These are phyloP conservation scores for Apium graveolens DNA, from an alignment of 129 eudicot species.

Conservation along the genomic window DNA sequence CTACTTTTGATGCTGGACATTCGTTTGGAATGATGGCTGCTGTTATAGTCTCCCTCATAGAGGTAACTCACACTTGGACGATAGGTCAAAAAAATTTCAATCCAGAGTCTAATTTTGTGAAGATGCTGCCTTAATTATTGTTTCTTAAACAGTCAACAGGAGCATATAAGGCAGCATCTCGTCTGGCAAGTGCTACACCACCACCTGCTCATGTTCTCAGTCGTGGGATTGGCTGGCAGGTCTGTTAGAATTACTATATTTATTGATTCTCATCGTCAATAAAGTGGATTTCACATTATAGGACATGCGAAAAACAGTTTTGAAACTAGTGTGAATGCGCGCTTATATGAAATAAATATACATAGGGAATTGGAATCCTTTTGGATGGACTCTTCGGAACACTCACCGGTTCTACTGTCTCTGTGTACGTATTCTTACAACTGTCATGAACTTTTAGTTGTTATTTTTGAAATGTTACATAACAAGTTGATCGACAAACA, in stretches of 20 bases:
- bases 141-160: conserved; percentile 73
- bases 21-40: conserved; percentile 99
- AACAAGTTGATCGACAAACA: conserved; percentile 20
- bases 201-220: conserved; percentile 99
- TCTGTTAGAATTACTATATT: conserved; percentile 22
- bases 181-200: conserved; percentile 97
- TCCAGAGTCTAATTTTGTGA: neutral
- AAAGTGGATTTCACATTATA: neutral
- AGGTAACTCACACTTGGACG: conserved; percentile 36
- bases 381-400: conserved; percentile 94
- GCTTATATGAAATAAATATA: neutral
- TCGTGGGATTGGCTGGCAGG: conserved; percentile 99
- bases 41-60: conserved; percentile 81
- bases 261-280: neutral
- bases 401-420: conserved; percentile 82
- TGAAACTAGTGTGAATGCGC: neutral
- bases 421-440: conserved; percentile 50
- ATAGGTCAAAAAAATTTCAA: neutral
- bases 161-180: conserved; percentile 94
- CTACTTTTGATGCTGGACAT: conserved; percentile 91
- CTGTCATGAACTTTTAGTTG: neutral
- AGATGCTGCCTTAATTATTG: neutral
- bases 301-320: neutral
- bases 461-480: neutral
- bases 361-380: conserved; percentile 83